Evolutionary conservation across 257 asterid species (phyloP).

Genomic region (Vinca minor): DNA sequence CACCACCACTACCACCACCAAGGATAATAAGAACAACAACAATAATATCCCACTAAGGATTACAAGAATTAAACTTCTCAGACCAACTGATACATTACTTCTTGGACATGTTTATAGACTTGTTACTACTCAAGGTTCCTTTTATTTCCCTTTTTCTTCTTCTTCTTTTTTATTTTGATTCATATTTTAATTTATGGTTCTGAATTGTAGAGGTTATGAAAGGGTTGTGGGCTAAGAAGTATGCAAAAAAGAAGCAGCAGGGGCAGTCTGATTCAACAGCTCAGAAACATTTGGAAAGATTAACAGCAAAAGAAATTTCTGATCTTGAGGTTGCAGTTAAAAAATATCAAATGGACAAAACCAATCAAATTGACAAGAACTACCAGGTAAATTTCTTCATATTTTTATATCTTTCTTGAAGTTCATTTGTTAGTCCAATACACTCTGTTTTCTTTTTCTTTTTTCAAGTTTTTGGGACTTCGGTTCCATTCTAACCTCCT

Average conservation of each 20-base stretch:
- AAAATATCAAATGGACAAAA: slow-evolving; percentile 29
- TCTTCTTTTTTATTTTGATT: neutral
- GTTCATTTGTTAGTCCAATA: too few species aligned
- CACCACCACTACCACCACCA: too few species aligned
- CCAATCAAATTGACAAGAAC: slow-evolving; percentile 22
- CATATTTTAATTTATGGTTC: neutral
- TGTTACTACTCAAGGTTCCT: slow-evolving; percentile 63
- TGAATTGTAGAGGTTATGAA: slow-evolving; percentile 51
- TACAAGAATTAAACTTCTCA: slow-evolving; percentile 69
- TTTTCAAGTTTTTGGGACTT: too few species aligned
- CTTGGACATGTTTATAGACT: slow-evolving; percentile 89
- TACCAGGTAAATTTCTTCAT: slow-evolving; percentile 18
- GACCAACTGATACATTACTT: slow-evolving; percentile 61
- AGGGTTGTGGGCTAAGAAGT: slow-evolving; percentile 67
- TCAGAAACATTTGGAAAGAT: slow-evolving; percentile 29
- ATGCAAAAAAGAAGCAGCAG: slow-evolving; percentile 52
- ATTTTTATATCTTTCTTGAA: neutral
- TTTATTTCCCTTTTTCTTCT: neutral
- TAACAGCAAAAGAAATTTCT: slow-evolving; percentile 24
- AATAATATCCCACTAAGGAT: slow-evolving; percentile 48
- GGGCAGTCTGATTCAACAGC: slow-evolving; percentile 22
- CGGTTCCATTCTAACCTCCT: too few species aligned
- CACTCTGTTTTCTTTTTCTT: too few species aligned
- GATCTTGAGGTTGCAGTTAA: slow-evolving; percentile 38
- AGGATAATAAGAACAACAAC: slow-evolving; percentile 5